Evolutionary conservation across 1,139 yeast species (phyloP).

Genomic region (Hemisphaericaspora subhashii): DNA sequence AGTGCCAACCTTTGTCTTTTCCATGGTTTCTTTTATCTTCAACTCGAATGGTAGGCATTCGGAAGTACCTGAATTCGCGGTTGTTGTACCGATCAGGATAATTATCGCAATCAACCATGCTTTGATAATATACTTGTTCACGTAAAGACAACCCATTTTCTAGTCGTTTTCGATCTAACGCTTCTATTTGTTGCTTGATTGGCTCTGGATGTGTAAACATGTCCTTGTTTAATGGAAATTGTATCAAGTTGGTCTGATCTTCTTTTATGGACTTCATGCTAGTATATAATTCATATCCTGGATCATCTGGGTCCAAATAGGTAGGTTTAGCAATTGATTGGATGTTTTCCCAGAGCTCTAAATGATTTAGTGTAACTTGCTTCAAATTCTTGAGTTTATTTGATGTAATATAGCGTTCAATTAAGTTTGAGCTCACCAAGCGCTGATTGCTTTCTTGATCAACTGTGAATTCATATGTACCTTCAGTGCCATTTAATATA

Average conservation of each 20-base stretch:
- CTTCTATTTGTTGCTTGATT: conserved; percentile 20
- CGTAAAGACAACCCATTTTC: conserved; percentile 15
- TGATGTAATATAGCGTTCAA: conserved; percentile 19
- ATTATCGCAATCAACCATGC: conserved; percentile 22
- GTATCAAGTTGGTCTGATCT: conserved; percentile 14
- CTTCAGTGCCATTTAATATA: conserved; percentile 24
- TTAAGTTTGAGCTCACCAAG: conserved; percentile 23
- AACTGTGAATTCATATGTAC: conserved; percentile 34
- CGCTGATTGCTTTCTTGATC: conserved; percentile 20
- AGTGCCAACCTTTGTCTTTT: conserved; percentile 30
- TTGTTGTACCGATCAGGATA: conserved; percentile 14
- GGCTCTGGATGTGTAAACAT: conserved; percentile 23
- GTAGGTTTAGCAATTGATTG: conserved; percentile 19
- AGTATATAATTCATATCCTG: conserved; percentile 22
- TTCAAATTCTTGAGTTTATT: conserved; percentile 10
- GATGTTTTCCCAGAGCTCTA: conserved; percentile 20
- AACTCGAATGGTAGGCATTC: conserved; percentile 30
- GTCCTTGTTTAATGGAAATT: conserved; percentile 18
- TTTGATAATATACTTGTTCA: conserved; percentile 25
- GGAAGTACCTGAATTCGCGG: conserved; percentile 33
- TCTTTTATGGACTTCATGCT: conserved; percentile 6
- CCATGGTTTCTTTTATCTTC: conserved; percentile 20
- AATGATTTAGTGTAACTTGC: conserved; percentile 20
- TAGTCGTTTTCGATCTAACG: conserved; percentile 16
- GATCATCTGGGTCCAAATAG: conserved; percentile 20